A percentile compares a stretch with the other conserved stretches of the same genome.
Evolutionary conservation across 139 green algal genomes (phyloP).

Genomic region (Tetradesmus obliquus): DNA sequence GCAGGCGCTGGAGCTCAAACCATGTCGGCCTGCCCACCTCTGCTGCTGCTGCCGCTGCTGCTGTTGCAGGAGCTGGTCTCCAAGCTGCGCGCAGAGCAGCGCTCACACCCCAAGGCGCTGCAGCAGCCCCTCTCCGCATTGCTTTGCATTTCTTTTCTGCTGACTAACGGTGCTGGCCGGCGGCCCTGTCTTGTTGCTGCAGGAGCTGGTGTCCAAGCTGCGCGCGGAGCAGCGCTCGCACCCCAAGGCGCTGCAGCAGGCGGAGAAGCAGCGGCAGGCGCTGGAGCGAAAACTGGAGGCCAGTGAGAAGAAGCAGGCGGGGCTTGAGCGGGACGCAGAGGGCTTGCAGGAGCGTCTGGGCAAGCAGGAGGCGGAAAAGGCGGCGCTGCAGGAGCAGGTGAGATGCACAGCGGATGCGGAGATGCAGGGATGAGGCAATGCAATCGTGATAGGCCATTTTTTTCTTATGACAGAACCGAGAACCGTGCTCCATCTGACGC

Average conservation of each 20-base stretch:
- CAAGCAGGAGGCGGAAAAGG: conserved; percentile 27
- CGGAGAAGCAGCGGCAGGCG: conserved; percentile 33
- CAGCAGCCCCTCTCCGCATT: not conserved
- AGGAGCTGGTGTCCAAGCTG: conserved; percentile 26
- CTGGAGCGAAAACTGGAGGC: conserved; percentile 29
- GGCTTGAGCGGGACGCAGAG: conserved; percentile 16
- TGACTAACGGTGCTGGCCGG: no score
- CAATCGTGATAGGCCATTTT: no score
- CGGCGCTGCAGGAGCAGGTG: conserved; percentile 40
- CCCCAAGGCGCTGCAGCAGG: conserved; percentile 29
- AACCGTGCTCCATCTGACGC: not conserved
- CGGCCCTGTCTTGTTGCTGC: not conserved
- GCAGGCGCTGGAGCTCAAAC: not conserved
- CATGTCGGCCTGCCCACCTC: no score
- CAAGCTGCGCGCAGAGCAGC: conserved; percentile 10
- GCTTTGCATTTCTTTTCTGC: no score
- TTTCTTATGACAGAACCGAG: no score
- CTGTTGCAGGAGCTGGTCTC: conserved; percentile 26
- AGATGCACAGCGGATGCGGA: not conserved
- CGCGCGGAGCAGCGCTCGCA: conserved; percentile 28
- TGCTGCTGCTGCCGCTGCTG: not conserved
- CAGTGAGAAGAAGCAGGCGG: not conserved
- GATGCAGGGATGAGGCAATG: not conserved
- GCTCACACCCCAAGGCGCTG: conserved; percentile 13
- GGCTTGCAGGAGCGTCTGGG: conserved; percentile 29